phyloP scores from a whole-genome alignment of 164 flowering plant genomes.

The Stephania cephalantha region DNA sequence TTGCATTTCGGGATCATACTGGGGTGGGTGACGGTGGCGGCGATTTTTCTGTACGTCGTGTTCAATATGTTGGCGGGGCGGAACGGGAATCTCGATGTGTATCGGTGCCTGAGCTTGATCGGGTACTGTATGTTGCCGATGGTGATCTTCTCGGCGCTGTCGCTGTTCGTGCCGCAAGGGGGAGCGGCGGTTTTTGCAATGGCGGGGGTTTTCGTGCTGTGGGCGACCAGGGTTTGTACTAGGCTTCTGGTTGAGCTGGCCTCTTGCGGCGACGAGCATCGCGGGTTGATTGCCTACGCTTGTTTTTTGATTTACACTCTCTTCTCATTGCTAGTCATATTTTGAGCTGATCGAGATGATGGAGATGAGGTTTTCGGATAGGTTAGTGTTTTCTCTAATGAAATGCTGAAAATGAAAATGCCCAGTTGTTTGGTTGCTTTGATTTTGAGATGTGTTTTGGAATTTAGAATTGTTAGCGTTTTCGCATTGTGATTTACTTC shows the following conservation, averaged over 20 bases:
- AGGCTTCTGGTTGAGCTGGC: slow-evolving; percentile 60
- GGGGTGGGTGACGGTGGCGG: slow-evolving; percentile 78
- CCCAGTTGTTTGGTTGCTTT: too few species aligned
- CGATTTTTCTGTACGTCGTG: slow-evolving; percentile 67
- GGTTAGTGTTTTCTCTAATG: background rate
- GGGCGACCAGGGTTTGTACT: slow-evolving; percentile 77
- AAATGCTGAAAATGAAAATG: background rate
- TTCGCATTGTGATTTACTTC: too few species aligned
- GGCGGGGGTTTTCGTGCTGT: slow-evolving; percentile 55
- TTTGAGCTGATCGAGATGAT: slow-evolving; percentile 24
- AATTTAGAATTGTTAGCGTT: too few species aligned
- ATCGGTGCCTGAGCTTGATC: slow-evolving; percentile 66
- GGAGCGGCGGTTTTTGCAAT: slow-evolving; percentile 36
- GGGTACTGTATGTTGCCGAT: slow-evolving; percentile 86
- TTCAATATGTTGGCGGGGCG: slow-evolving; percentile 84
- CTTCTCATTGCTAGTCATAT: slow-evolving; percentile 71
- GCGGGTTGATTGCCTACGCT: slow-evolving; percentile 76
- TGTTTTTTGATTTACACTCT: slow-evolving; percentile 76
- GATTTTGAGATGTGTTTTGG: too few species aligned
- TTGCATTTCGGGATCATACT: slow-evolving; percentile 80
- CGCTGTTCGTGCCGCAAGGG: slow-evolving; percentile 64
- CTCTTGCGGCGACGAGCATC: slow-evolving; percentile 73
- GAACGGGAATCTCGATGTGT: slow-evolving; percentile 75
- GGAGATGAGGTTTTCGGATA: background rate
- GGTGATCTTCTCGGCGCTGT: slow-evolving; percentile 65